Evolutionary conservation across 495 filamentous ascomycete genomes (phyloP).

Genomic region (Usnea hakonensis): DNA sequence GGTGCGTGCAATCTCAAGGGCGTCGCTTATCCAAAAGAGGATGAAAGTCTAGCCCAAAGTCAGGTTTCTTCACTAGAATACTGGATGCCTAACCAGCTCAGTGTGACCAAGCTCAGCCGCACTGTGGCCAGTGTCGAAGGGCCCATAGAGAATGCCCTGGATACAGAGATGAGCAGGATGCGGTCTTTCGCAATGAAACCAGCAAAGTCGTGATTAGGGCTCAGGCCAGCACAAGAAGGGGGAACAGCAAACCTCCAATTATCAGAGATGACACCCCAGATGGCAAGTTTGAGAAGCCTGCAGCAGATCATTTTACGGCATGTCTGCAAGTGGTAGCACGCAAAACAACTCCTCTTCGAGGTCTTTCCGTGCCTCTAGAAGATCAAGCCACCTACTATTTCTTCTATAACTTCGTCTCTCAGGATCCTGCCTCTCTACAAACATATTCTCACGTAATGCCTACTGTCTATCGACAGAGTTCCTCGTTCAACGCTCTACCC

Average conservation of each 20-base stretch:
- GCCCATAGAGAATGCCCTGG: slow-evolving; percentile 59
- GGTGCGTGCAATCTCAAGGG: slow-evolving; percentile 21
- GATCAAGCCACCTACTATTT: slow-evolving; percentile 41
- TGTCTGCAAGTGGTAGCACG: not conserved
- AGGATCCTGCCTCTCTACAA: not conserved
- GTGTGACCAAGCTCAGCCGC: slow-evolving; percentile 59
- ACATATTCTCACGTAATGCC: slow-evolving; percentile 27
- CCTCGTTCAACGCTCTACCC: slow-evolving; percentile 32
- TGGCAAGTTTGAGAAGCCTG: slow-evolving; percentile 11
- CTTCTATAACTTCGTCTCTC: slow-evolving; percentile 19
- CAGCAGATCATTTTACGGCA: not conserved
- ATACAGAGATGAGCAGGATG: slow-evolving; percentile 58
- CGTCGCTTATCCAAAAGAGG: not conserved
- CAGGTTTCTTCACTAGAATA: not conserved
- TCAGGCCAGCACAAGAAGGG: slow-evolving; percentile 11
- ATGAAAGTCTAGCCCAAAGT: not conserved
- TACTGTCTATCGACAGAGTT: slow-evolving; percentile 10
- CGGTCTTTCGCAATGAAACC: slow-evolving; percentile 71
- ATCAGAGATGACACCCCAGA: slow-evolving; percentile 20
- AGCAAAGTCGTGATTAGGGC: slow-evolving; percentile 59
- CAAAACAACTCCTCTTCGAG: slow-evolving; percentile 16
- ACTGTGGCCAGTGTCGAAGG: slow-evolving; percentile 62
- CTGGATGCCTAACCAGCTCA: slow-evolving; percentile 22
- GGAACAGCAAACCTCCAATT: slow-evolving; percentile 22
- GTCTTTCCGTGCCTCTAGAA: slow-evolving; percentile 25